Evolutionary conservation across 2,329 filamentous ascomycete species (phyloP).

Genomic region (Epichloe gansuensis): DNA sequence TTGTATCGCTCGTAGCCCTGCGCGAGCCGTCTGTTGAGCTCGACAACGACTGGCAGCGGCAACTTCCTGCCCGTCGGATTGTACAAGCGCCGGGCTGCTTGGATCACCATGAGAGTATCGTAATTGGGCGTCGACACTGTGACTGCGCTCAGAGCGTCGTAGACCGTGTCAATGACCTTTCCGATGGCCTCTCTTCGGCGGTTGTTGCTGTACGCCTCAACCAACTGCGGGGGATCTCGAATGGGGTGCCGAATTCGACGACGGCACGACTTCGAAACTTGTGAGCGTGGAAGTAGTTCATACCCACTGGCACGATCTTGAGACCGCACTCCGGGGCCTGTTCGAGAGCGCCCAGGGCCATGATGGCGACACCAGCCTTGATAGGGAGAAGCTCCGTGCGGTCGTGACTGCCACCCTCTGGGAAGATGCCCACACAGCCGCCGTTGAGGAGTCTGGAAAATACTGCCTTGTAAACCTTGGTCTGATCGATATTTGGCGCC

Average conservation of each 20-base stretch:
- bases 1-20: constrained; percentile 90
- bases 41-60: constrained; percentile 81
- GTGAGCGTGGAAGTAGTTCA: constrained; percentile 99
- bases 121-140: constrained; percentile 90
- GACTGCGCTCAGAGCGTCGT: constrained; percentile 73
- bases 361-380: constrained; percentile 94
- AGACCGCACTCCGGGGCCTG: constrained; percentile 77
- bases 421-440: constrained; percentile 92
- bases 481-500: constrained; percentile 89
- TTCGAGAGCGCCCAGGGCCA: constrained; percentile 84
- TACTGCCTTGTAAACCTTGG: constrained; percentile 84
- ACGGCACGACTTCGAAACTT: constrained; percentile 96
- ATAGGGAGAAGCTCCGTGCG: constrained; percentile 81
- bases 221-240: constrained; percentile 76
- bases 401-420: constrained; percentile 92
- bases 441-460: constrained; percentile 71
- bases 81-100: constrained; percentile 85
- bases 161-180: constrained; percentile 72
- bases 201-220: constrained; percentile 73
- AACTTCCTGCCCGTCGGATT: constrained; percentile 91
- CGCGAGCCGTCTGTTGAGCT: constrained; percentile 82
- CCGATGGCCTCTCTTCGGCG: constrained; percentile 80
- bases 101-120: constrained; percentile 92
- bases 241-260: constrained; percentile 83
- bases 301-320: constrained; percentile 91